These are phyloP conservation scores for Strobilomyces confusus DNA, from an alignment of 768 basidiomycete species.

Conservation along the genomic window DNA sequence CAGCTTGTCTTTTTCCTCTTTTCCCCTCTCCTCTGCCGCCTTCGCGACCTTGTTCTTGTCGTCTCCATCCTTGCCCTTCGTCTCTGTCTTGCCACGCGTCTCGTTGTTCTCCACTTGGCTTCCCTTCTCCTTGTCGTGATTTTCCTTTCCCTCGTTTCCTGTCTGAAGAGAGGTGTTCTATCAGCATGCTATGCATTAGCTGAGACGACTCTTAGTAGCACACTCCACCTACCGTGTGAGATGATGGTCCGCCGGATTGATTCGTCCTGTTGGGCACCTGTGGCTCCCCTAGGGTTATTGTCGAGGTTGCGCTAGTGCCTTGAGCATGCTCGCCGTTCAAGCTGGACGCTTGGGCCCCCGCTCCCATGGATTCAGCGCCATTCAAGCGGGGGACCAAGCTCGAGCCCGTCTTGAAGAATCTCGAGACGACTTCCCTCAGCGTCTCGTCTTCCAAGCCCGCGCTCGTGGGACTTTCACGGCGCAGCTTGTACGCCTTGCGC, in stretches of 20 bases:
- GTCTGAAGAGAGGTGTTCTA: slow-evolving; percentile 4
- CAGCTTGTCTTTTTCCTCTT: background rate
- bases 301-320: background rate
- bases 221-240: slow-evolving; percentile 5
- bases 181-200: background rate
- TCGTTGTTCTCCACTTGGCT: too few relatives aligned
- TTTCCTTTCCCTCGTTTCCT: background rate
- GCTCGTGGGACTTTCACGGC: slow-evolving; percentile 31
- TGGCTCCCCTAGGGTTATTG: slow-evolving; percentile 7
- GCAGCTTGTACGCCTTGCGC: slow-evolving; percentile 33
- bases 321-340: slow-evolving; percentile 3
- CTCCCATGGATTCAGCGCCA: slow-evolving; percentile 13
- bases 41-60: background rate
- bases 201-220: background rate
- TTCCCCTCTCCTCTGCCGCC: background rate
- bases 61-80: background rate
- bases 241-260: background rate
- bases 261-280: slow-evolving; percentile 7
- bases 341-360: slow-evolving; percentile 15
- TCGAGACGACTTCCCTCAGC: slow-evolving; percentile 31
- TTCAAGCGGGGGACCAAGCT: background rate
- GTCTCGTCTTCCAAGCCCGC: slow-evolving; percentile 29
- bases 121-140: background rate
- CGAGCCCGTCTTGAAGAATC: slow-evolving; percentile 28
- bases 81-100: too few relatives aligned